Evolutionary conservation across 441 rosid genomes (phyloP).

Genomic region (Hura crepitans): DNA sequence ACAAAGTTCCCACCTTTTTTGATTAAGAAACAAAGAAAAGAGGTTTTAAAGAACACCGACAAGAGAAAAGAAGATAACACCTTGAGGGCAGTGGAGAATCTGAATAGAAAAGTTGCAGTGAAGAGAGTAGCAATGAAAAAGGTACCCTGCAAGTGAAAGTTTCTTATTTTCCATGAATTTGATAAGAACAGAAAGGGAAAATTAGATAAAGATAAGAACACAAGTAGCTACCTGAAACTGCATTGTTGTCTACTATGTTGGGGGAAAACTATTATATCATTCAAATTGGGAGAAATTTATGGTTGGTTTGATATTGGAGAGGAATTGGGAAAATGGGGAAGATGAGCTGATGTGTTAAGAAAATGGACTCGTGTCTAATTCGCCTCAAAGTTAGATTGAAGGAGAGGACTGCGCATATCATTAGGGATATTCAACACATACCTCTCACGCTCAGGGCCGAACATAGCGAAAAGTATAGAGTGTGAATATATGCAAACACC

Average conservation of each 20-base stretch:
- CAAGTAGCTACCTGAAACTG: conserved; percentile 19
- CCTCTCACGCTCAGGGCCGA: too few species aligned
- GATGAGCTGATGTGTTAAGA: too few species aligned
- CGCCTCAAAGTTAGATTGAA: too few species aligned
- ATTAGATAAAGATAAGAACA: not conserved
- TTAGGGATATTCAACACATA: too few species aligned
- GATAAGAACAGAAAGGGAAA: not conserved
- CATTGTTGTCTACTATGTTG: conserved; percentile 13
- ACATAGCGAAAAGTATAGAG: too few species aligned
- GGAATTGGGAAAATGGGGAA: not conserved
- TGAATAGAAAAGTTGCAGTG: conserved; percentile 21
- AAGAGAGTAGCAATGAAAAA: conserved; percentile 11
- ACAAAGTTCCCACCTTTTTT: not conserved
- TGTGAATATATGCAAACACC: too few species aligned
- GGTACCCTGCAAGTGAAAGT: conserved; percentile 16
- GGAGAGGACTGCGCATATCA: too few species aligned
- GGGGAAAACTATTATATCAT: not conserved
- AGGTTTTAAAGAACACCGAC: not conserved
- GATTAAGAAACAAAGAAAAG: not conserved
- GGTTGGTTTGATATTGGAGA: not conserved
- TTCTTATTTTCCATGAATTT: not conserved
- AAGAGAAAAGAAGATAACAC: conserved; percentile 1
- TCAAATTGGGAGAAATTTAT: not conserved
- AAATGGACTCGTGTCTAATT: too few species aligned
- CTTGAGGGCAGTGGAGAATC: conserved; percentile 23